phyloP scores from a whole-genome alignment of 306 rosid species.

The Arachis stenosperma region DNA sequence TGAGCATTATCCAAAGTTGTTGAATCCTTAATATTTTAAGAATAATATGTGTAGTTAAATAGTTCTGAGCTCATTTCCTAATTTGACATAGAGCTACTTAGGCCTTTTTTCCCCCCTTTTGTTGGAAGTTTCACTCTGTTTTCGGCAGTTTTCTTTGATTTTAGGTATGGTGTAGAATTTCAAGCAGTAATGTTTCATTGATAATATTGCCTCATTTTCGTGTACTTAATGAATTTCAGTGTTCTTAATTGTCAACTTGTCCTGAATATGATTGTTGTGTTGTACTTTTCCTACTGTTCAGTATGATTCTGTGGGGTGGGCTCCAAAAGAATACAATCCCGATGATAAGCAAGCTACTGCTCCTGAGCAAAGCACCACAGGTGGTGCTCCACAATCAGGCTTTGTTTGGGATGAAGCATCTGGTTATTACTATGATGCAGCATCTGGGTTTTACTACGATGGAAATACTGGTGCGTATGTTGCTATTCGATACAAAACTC shows the following conservation, averaged over 20 bases:
- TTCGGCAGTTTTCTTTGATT: neutral
- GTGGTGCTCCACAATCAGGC: constrained; percentile 88
- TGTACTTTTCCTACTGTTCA: constrained; percentile 38
- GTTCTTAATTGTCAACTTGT: constrained; percentile 1
- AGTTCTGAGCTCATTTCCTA: constrained; percentile 18
- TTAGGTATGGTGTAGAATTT: neutral
- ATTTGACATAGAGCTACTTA: constrained; percentile 11
- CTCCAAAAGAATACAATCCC: constrained; percentile 94
- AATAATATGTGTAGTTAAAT: neutral
- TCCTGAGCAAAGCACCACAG: constrained; percentile 58
- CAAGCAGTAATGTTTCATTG: constrained; percentile 14
- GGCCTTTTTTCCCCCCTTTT: neutral
- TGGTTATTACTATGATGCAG: constrained; percentile 96
- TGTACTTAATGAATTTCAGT: neutral
- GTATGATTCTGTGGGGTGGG: constrained; percentile 99
- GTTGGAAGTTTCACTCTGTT: constrained; percentile 5
- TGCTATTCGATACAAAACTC: constrained; percentile 10
- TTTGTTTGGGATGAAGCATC: constrained; percentile 99
- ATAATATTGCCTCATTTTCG: neutral
- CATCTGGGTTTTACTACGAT: constrained; percentile 98
- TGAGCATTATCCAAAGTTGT: neutral
- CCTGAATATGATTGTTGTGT: neutral
- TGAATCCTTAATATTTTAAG: neutral
- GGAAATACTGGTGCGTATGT: constrained; percentile 78
- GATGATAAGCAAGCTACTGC: constrained; percentile 75